These are phyloP conservation scores for Tetraselmis striata DNA, from an alignment of 139 green algal genomes.

Conservation along the genomic window DNA sequence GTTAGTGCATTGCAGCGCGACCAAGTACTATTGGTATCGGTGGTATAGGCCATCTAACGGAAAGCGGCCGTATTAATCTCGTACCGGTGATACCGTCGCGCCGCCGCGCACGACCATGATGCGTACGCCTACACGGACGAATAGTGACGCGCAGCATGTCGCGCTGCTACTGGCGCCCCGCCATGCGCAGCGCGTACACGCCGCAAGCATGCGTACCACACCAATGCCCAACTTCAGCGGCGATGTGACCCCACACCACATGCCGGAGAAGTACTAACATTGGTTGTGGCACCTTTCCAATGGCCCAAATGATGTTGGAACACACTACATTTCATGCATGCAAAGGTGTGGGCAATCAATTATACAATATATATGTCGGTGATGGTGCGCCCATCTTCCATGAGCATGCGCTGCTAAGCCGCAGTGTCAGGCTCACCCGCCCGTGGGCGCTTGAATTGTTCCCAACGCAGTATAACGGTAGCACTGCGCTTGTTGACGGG, in stretches of 20 bases:
- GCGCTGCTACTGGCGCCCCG: background rate
- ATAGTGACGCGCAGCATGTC: background rate
- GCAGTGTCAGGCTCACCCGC: background rate
- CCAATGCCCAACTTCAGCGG: background rate
- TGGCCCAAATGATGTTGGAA: background rate
- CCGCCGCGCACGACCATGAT: background rate
- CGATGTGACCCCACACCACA: background rate
- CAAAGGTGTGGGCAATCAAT: background rate
- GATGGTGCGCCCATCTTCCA: background rate
- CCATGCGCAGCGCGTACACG: background rate
- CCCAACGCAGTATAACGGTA: background rate
- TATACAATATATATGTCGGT: background rate
- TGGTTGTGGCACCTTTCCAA: background rate
- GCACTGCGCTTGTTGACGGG: background rate
- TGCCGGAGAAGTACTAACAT: background rate
- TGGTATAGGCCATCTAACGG: background rate
- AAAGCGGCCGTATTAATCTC: background rate
- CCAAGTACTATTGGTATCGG: background rate
- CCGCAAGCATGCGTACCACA: background rate
- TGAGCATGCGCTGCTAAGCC: background rate
- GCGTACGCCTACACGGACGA: background rate
- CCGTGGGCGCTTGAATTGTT: background rate
- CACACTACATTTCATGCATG: background rate
- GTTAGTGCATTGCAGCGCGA: background rate
- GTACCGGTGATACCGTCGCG: background rate